These are phyloP conservation scores for Asterionellopsis glacialis DNA, from an alignment of 108 stramenopile species.

Conservation along the genomic window DNA sequence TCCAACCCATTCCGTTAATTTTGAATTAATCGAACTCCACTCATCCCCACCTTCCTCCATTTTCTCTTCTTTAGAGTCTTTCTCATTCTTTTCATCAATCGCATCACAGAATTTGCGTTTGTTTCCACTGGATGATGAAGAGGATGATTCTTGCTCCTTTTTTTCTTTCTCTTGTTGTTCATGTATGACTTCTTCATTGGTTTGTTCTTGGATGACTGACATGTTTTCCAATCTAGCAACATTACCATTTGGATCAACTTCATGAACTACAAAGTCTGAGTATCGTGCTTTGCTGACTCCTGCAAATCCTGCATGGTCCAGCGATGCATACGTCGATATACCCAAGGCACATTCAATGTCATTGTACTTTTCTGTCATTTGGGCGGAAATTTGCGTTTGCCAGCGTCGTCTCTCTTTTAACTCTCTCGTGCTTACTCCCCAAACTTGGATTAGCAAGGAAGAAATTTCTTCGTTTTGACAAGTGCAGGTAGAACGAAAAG, in stretches of 20 bases:
- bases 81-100: not conserved
- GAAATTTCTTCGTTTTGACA: no score
- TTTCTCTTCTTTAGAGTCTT: constrained; percentile 4
- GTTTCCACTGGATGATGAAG: not conserved
- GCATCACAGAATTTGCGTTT: not conserved
- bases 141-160: not conserved
- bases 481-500: no score
- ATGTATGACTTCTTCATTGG: not conserved
- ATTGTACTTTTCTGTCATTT: no score
- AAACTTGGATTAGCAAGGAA: no score
- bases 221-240: not conserved
- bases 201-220: not conserved
- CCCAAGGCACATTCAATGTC: no score
- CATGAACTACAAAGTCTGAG: constrained; percentile 85
- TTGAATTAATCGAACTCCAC: constrained; percentile 14
- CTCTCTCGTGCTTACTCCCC: no score
- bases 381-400: no score
- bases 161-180: not conserved
- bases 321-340: no score
- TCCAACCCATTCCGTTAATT: constrained; percentile 10
- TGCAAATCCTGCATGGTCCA: constrained; percentile 43
- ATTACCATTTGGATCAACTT: constrained; percentile 32
- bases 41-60: not conserved
- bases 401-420: no score
- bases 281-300: constrained; percentile 78